Conservation (phyloP, 768 basidiomycete species). For the Tricholoma bakamatsutake region DNA sequence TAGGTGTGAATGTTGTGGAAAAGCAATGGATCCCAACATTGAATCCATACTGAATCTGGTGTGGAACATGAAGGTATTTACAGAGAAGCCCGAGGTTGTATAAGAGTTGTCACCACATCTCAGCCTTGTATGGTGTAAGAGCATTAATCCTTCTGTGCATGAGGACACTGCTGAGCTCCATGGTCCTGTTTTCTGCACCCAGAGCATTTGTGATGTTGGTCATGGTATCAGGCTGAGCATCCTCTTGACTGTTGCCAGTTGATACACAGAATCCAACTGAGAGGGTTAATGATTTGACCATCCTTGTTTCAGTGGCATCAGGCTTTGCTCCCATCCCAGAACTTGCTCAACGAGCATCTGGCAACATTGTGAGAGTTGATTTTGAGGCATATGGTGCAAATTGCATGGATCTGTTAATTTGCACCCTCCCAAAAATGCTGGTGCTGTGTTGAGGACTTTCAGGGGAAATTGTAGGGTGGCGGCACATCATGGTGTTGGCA, state of each 20-base stretch:
- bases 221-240: neutral
- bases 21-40: conserved; percentile 14
- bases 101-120: conserved; percentile 13
- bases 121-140: conserved; percentile 11
- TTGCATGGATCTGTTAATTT: neutral
- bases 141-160: conserved; percentile 14
- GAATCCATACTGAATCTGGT: conserved; percentile 5
- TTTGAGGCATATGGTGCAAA: no score
- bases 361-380: neutral
- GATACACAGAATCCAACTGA: neutral
- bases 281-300: neutral
- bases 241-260: neutral
- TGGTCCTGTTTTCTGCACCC: conserved; percentile 6
- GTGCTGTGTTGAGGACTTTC: neutral
- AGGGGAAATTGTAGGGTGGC: neutral
- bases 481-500: neutral
- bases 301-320: neutral
- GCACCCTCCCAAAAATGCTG: neutral
- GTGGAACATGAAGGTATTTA: neutral
- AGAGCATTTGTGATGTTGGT: conserved; percentile 10
- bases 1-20: neutral
- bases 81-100: neutral
- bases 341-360: neutral
- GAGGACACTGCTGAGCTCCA: conserved; percentile 21
- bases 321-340: neutral